Conservation (phyloP, 2,329 filamentous ascomycete species). For the Leptographium procerum region DNA sequence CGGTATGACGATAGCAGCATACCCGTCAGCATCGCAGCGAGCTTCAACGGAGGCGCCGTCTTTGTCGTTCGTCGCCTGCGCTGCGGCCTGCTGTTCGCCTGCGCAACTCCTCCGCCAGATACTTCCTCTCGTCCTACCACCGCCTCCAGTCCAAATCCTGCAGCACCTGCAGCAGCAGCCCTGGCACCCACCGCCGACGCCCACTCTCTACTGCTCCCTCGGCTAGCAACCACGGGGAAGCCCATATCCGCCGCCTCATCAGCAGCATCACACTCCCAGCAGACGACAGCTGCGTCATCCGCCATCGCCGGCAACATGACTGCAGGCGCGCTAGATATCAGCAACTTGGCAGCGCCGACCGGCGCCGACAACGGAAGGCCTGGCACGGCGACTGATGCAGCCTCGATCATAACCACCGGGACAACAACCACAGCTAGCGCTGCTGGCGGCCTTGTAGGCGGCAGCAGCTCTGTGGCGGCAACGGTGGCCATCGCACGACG, state of each 20-base stretch:
- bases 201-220: not conserved
- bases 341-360: not conserved
- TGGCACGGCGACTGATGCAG: conserved; percentile 5
- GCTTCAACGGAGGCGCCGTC: conserved; percentile 35
- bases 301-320: too few species aligned
- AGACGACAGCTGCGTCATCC: not conserved
- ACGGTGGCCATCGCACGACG: conserved; percentile 40
- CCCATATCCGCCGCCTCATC: not conserved
- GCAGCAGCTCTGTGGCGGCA: conserved; percentile 26
- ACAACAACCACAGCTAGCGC: conserved; percentile 30
- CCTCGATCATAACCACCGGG: conserved; percentile 4
- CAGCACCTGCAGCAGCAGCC: not conserved
- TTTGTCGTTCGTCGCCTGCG: conserved; percentile 46
- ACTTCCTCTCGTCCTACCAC: not conserved
- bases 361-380: not conserved
- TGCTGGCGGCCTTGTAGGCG: conserved; percentile 12
- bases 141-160: not conserved
- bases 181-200: not conserved
- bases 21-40: conserved; percentile 39
- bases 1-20: conserved; percentile 10
- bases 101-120: conserved; percentile 35
- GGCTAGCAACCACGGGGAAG: conserved; percentile 5
- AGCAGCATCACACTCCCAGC: not conserved
- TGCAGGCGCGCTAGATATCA: not conserved
- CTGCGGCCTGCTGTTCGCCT: conserved; percentile 52